Evolutionary conservation across 371 early-diverging fungal species (phyloP), one percentile per base, ranked within the genome.

Genomic region (Mucor ambiguus): DNA sequence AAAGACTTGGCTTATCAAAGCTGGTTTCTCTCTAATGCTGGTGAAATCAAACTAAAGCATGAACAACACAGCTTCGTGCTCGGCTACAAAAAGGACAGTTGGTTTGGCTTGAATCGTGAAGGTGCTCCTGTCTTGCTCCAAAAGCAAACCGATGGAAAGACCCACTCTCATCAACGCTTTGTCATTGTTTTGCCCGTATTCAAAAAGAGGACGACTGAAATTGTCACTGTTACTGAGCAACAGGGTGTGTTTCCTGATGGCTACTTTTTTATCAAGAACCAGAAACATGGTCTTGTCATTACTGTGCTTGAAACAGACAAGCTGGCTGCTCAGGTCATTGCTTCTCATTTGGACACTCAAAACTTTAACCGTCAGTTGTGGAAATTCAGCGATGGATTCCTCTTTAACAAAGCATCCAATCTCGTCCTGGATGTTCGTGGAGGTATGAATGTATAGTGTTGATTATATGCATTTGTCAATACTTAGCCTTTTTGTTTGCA

Each of bases 241-340:
- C 67, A 67, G 12, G 75, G 75, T 32, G 71, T 78, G 43, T 88
- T 88, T 72, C 88, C 88, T 38, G 76, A 80, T 22, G 80, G 81
- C 35, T 83, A 81, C 72, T 87, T 88, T 77, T 88, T 86, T 66
- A 79, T 88, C 75, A 88, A 85, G 66, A 85, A 79, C 71, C 86
- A 67, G 63, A 76, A 76, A 7, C 76, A 77, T 14, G 71, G 75
- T 49, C 72, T 79, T n/a, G 84, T 84, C 38, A 67, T 86, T 46
- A 79, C 81, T 41, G 79, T 82, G 11, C 54, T 66, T 16, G 75
- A 78, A 22, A 66, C 64, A 9, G 68, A 69, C 2, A 76, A 67
- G 14, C 28, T 70, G 10, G 68, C 75, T 12, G 64, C 72, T 35
- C 71, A 74, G 16, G 80, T 83, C 24, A 61, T 82, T 46, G 83